Percentiles rank a stretch among this genome's conserved stretches.
Conservation (phyloP, 805 yeast genomes). For the Wilhelminamyces savonicus region DNA sequence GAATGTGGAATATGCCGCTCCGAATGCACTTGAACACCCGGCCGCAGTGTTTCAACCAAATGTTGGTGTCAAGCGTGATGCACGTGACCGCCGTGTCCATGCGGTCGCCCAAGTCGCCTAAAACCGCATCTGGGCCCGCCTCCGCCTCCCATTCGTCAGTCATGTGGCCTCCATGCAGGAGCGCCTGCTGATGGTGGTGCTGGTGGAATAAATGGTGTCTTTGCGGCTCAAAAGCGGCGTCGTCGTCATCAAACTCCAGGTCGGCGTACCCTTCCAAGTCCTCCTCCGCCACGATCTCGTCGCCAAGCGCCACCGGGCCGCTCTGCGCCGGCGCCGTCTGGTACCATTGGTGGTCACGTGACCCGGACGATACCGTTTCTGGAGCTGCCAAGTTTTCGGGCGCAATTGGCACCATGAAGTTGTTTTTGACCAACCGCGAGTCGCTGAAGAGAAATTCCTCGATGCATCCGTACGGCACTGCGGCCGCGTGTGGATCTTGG, state of each 20-base stretch:
- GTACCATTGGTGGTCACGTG: conserved; percentile 16
- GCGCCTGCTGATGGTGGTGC: conserved; percentile 12
- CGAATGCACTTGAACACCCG: conserved; percentile 63
- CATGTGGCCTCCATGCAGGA: conserved; percentile 4
- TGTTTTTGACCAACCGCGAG: conserved; percentile 35
- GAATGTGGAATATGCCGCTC: conserved; percentile 50
- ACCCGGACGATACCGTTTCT: conserved; percentile 9
- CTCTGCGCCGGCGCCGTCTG: not conserved
- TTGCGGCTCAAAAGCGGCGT: conserved; percentile 10
- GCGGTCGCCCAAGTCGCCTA: conserved; percentile 48
- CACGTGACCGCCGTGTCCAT: conserved; percentile 54
- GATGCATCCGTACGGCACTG: conserved; percentile 16
- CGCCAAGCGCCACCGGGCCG: conserved; percentile 13
- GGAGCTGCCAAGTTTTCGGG: conserved; percentile 21
- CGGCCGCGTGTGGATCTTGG: conserved; percentile 11
- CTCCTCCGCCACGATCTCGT: conserved; percentile 14
- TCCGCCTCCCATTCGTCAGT: too few relatives aligned
- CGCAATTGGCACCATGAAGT: conserved; percentile 30
- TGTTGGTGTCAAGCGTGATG: conserved; percentile 68
- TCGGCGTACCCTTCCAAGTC: conserved; percentile 19
- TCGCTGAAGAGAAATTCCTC: conserved; percentile 34
- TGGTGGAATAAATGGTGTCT: conserved; percentile 12
- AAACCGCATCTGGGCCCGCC: too few relatives aligned
- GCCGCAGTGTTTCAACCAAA: conserved; percentile 80
- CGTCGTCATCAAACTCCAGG: conserved; percentile 27